Evolutionary conservation across 805 yeast genomes (phyloP), one percentile per base, ranked within the genome.

Genomic region (Pichia pseudocactophila): DNA sequence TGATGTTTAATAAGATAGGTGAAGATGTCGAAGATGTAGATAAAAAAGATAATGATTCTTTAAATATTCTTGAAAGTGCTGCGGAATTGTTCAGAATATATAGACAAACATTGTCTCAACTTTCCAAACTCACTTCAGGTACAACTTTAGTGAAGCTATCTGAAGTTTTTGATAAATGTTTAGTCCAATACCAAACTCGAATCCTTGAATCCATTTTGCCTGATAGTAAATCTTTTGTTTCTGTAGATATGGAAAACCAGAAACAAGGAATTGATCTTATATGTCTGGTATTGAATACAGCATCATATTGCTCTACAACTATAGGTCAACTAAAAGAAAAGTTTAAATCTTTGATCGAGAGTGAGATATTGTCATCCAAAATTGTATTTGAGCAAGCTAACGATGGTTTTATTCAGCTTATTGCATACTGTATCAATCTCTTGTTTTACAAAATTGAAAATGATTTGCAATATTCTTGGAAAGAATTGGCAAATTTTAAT

Each of bases 301-400:
- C 95, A 1, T 96, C 90, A 57, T 92, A 89, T 58, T 80, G 95
- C 45, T 74, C 85, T 15, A 69, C 76, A 10, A 92, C 96, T 3
- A 75, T 81, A 2, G 71, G 71, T 11, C 97, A 92, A 56, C 63
- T 92, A 36, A 87, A 80, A 51, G 83, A 80, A 20, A 76, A 76
- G 51, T 61, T 56, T 66, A 66, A 36, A 52, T 70, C 59, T 57
- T 64, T 61, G 52, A 68, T 58, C 49, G 41, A 49, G 33, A 59
- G 63, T 15, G 54, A 59, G 13, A 59, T 62, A 17, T 60, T 60
- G 39, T 54, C 66, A 11, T 64, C 61, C 17, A 66, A 64, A 44
- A 55, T 78, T n/a, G 58, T 64, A 13, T 81, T 87, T 51, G 82
- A 76, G 12, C 54, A 56, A 2, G 73, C 74, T n/a, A 73, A 71